Evolutionary conservation across 2,329 filamentous ascomycete genomes (phyloP), one percentile per base, ranked within the genome.

Genomic region (Fonsecaea pedrosoi): DNA sequence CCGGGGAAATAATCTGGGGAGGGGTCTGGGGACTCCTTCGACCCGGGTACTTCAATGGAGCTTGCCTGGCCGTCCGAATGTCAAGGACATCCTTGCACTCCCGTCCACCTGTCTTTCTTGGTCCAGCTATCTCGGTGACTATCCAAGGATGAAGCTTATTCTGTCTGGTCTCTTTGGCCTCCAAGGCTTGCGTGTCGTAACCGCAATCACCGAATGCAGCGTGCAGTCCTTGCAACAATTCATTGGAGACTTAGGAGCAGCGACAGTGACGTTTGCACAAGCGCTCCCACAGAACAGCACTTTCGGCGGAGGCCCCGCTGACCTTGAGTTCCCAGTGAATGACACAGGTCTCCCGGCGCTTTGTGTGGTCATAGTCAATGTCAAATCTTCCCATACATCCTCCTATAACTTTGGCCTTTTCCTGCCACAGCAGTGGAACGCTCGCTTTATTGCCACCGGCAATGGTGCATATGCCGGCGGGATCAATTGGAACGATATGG

Each of bases 401-500:
- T 79, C 76, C 0, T 79, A 74, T 69, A 77, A 74, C n/a, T 77
- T 80, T 59, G 78, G 78, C 0, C 72, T 80, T 4, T 79, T 79
- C 64, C 70, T 79, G 12, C 78, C 77, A 0, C 74, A 79, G 15
- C 66, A 71, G 9, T 80, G 78, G 78, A 80, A 80, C 64, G 68
- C 69, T 35, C 32, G 64, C 15, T 56, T 67, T 30, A 18, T 57
- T 7, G 78, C 79, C 0, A 77, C 81, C 13, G 82, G 82, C 2
- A 83, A 83, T 73, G 80, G 81, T 37, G 82, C 81, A 0, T 82
- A 81, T 70, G 78, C 76, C 4, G 82, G 82, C 40, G 81, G 82
- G 12, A 80, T 84, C 62, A 82, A 82, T 64, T 83, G 78, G 76
- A 75, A 78, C 2, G 83, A 83, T 65, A 84, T 85, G 82, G 83